Percentiles rank a stretch among this genome's conserved stretches.
These are phyloP conservation scores for Singerocomus inundabilis DNA, from an alignment of 1,284 basidiomycete species.

Conservation along the genomic window DNA sequence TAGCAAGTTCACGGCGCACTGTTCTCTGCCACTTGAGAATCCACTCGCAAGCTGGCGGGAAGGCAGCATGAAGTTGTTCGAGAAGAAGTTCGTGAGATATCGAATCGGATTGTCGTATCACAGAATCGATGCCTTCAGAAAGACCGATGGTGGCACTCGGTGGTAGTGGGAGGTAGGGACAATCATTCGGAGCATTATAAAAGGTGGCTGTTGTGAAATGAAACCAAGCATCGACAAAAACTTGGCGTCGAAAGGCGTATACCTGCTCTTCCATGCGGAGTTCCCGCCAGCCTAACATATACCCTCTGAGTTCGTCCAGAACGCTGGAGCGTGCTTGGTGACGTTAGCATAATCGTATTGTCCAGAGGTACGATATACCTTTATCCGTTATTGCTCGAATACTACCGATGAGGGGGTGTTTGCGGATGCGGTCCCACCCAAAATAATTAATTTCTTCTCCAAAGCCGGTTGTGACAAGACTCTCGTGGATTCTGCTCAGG, in stretches of 20 bases:
- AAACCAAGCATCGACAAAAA: conserved; percentile 30
- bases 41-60: conserved; percentile 13
- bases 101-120: conserved; percentile 25
- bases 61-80: conserved; percentile 17
- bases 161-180: conserved; percentile 27
- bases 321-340: conserved; percentile 19
- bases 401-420: conserved; percentile 28
- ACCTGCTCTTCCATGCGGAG: conserved; percentile 33
- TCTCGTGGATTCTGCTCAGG: conserved; percentile 18
- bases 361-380: conserved; percentile 9
- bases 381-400: conserved; percentile 21
- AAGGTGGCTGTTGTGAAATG: conserved; percentile 21
- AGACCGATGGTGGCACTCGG: conserved; percentile 26
- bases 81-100: conserved; percentile 10
- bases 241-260: conserved; percentile 25
- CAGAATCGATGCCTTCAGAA: conserved; percentile 19
- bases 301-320: conserved; percentile 24
- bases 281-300: conserved; percentile 35
- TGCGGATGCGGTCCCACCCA: conserved; percentile 33
- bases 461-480: conserved; percentile 22
- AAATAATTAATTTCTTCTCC: conserved; percentile 28
- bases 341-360: conserved; percentile 7
- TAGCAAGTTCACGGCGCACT: conserved; percentile 29
- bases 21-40: conserved; percentile 27
- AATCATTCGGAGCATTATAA: conserved; percentile 10